Conservation (phyloP, 108 stramenopile genomes). For the Cyclostephanos tholiformis region DNA sequence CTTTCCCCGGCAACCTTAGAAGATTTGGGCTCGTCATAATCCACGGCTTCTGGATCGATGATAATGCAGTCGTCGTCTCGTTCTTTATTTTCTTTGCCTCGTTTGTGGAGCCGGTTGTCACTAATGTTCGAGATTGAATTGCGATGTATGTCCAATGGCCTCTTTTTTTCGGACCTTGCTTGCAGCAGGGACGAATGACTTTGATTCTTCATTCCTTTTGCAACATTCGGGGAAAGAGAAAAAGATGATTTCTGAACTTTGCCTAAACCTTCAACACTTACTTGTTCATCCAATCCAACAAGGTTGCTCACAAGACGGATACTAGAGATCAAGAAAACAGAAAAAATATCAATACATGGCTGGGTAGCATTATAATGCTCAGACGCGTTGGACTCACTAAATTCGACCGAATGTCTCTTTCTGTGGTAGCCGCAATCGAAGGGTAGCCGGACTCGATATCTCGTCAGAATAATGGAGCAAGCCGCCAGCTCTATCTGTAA, state of each 20-base stretch:
- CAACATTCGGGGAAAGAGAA: slow-evolving; percentile 32
- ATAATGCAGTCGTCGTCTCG: slow-evolving; percentile 37
- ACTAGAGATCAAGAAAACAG: slow-evolving; percentile 4
- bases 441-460: slow-evolving; percentile 45
- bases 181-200: slow-evolving; percentile 5
- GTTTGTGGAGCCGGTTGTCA: slow-evolving; percentile 41
- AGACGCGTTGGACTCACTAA: slow-evolving; percentile 21
- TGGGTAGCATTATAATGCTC: background rate
- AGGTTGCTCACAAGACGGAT: slow-evolving; percentile 67
- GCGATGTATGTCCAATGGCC: slow-evolving; percentile 24
- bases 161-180: slow-evolving; percentile 18
- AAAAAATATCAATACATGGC: background rate
- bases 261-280: slow-evolving; percentile 45
- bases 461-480: slow-evolving; percentile 60
- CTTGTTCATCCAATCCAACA: slow-evolving; percentile 68
- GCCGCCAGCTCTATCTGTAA: slow-evolving; percentile 69
- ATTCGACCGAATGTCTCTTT: slow-evolving; percentile 54
- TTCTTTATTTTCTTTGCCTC: slow-evolving; percentile 18
- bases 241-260: slow-evolving; percentile 40
- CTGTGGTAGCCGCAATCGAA: slow-evolving; percentile 53
- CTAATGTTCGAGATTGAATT: slow-evolving; percentile 41
- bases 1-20: background rate
- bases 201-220: slow-evolving; percentile 28
- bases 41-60: slow-evolving; percentile 17
- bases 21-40: background rate